Percentiles rank a stretch among this genome's conserved stretches.
Evolutionary conservation across 2,329 filamentous ascomycete genomes (phyloP).

Genomic region (Pseudogymnoascus sp.): DNA sequence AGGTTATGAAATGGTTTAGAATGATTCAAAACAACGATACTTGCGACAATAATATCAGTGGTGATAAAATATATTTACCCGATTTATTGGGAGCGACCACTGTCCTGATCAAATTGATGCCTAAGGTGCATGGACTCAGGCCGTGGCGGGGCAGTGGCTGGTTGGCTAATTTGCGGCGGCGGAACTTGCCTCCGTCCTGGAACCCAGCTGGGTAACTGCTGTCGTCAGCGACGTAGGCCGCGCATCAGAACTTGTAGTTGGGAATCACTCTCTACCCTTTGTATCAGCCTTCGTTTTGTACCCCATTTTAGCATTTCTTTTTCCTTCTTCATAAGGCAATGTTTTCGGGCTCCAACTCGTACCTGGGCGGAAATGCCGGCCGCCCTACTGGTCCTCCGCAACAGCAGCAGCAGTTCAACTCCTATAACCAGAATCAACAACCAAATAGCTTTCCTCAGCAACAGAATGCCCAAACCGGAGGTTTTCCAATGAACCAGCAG

Average conservation of each 20-base stretch:
- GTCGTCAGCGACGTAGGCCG: conserved; percentile 10
- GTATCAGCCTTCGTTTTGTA: conserved; percentile 14
- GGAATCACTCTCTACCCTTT: conserved; percentile 10
- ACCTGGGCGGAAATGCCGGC: conserved; percentile 68
- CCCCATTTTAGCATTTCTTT: conserved; percentile 13
- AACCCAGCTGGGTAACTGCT: conserved; percentile 9
- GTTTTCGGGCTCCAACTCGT: conserved; percentile 87
- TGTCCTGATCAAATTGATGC: not conserved
- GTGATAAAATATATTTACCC: not conserved
- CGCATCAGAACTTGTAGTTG: conserved; percentile 9
- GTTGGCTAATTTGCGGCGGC: conserved; percentile 8
- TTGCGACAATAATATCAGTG: not conserved
- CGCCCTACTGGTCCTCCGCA: conserved; percentile 60
- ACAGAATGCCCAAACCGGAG: conserved; percentile 31
- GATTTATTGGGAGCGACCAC: not conserved
- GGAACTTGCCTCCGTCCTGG: conserved; percentile 7
- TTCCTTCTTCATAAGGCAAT: conserved; percentile 40
- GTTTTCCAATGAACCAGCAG: conserved; percentile 20
- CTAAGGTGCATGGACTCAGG: not conserved
- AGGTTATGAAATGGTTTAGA: not conserved
- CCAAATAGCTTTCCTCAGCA: conserved; percentile 21
- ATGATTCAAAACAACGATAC: not conserved
- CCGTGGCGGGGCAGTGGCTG: conserved; percentile 1
- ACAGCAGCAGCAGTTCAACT: conserved; percentile 44
- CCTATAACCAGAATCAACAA: conserved; percentile 32